phyloP scores from a whole-genome alignment of 306 rosid species.

The Trichosanthes cucumerina region DNA sequence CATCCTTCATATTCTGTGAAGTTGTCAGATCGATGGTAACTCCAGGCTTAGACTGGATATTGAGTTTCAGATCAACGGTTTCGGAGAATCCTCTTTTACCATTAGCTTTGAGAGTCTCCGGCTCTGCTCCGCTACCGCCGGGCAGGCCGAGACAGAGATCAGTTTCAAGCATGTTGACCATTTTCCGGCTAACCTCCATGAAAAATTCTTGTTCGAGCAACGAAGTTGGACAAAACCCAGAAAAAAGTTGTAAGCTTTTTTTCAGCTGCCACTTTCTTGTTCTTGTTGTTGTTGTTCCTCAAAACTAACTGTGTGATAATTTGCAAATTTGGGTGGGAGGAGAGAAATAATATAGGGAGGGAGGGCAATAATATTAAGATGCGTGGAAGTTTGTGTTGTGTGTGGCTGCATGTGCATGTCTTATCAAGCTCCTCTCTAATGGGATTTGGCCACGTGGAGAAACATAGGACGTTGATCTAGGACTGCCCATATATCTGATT shows the following conservation, averaged over 20 bases:
- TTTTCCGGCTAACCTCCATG: slow-evolving; percentile 25
- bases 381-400: slow-evolving; percentile 36
- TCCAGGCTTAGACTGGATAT: slow-evolving; percentile 43
- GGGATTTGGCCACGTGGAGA: slow-evolving; percentile 24
- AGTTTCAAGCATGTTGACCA: slow-evolving; percentile 54
- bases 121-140: slow-evolving; percentile 41
- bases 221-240: neutral
- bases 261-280: neutral
- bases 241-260: neutral
- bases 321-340: neutral
- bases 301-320: slow-evolving; percentile 1
- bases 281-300: neutral
- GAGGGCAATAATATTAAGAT: slow-evolving; percentile 16
- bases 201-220: neutral
- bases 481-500: neutral
- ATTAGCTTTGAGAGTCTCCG: slow-evolving; percentile 42
- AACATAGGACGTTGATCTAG: slow-evolving; percentile 29
- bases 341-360: slow-evolving; percentile 41
- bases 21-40: slow-evolving; percentile 26
- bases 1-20: slow-evolving; percentile 18
- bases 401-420: slow-evolving; percentile 49
- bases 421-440: slow-evolving; percentile 16
- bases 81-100: slow-evolving; percentile 92
- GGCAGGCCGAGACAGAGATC: slow-evolving; percentile 93
- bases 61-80: slow-evolving; percentile 86